These are phyloP conservation scores for Pyricularia pennisetigena DNA, from an alignment of 2,329 filamentous ascomycete genomes.

Conservation along the genomic window DNA sequence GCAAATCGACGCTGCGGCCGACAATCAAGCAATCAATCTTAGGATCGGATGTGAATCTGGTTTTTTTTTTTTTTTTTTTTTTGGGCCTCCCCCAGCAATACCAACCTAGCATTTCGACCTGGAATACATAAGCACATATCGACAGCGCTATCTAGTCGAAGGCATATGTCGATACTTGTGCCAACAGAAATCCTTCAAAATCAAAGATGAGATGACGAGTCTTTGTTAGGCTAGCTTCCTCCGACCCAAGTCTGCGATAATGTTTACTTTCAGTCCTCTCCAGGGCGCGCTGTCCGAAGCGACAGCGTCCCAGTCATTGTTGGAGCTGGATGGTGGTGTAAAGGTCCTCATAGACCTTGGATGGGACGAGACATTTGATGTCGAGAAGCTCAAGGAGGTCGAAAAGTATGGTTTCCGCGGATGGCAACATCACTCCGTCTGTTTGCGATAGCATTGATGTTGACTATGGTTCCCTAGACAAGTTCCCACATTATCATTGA, in stretches of 20 bases:
- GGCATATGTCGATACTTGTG: neutral
- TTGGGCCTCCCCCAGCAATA: too few species aligned
- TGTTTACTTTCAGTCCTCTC: constrained; percentile 95
- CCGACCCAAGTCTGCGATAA: constrained; percentile 26
- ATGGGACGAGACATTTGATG: constrained; percentile 89
- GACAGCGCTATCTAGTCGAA: neutral
- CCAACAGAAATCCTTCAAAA: neutral
- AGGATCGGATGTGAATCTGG: neutral
- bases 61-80: too few species aligned
- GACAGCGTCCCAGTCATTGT: constrained; percentile 81
- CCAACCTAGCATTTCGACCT: neutral
- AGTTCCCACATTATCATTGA: constrained; percentile 81
- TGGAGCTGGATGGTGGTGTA: constrained; percentile 93
- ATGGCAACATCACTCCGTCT: constrained; percentile 5
- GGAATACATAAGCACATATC: neutral
- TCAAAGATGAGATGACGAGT: neutral
- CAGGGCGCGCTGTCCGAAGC: constrained; percentile 85
- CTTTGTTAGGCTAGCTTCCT: neutral
- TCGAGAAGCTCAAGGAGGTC: constrained; percentile 70
- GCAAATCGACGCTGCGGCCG: neutral
- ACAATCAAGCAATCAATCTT: neutral
- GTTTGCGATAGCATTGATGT: constrained; percentile 1
- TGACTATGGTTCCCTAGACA: constrained; percentile 45
- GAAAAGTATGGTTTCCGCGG: constrained; percentile 58
- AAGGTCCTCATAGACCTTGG: constrained; percentile 92